phyloP scores from a whole-genome alignment of 352 stramenopile genomes.

The Pythium scleroteichum region DNA sequence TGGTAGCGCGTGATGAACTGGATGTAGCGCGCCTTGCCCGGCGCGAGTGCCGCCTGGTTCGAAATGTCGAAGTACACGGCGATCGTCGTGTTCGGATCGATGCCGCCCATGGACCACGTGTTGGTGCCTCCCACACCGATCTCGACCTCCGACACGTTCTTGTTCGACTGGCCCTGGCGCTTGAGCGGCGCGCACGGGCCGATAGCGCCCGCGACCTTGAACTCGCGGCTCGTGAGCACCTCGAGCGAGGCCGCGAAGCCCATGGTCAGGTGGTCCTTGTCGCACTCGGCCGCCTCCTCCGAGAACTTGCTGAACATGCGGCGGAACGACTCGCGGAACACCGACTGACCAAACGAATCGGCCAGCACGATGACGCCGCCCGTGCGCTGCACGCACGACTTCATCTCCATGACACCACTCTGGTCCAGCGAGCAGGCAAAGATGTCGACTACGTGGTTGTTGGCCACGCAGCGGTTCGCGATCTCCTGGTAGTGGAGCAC shows the following conservation, averaged over 20 bases:
- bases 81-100: slow-evolving; percentile 97
- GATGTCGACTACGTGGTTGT: slow-evolving; percentile 97
- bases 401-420: slow-evolving; percentile 99
- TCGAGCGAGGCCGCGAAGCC: slow-evolving; percentile 95
- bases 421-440: slow-evolving; percentile 99
- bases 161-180: slow-evolving; percentile 87
- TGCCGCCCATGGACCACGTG: slow-evolving; percentile 96
- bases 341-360: slow-evolving; percentile 97
- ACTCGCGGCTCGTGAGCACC: slow-evolving; percentile 96
- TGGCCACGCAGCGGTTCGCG: slow-evolving; percentile 89
- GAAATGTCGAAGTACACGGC: slow-evolving; percentile 99
- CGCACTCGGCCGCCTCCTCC: slow-evolving; percentile 92
- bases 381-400: slow-evolving; percentile 96
- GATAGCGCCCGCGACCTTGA: slow-evolving; percentile 98
- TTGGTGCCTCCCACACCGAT: slow-evolving; percentile 93
- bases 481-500: slow-evolving; percentile 96
- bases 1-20: slow-evolving; percentile 99
- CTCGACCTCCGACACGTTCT: slow-evolving; percentile 97
- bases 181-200: slow-evolving; percentile 96
- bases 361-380: slow-evolving; percentile 98
- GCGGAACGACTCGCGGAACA: slow-evolving; percentile 99
- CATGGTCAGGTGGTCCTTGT: slow-evolving; percentile 97
- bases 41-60: slow-evolving; percentile 69
- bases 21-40: slow-evolving; percentile 95
- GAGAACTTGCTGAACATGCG: slow-evolving; percentile 97